phyloP scores from a whole-genome alignment of 2,329 filamentous ascomycete species.

The Geosmithia morbida region DNA sequence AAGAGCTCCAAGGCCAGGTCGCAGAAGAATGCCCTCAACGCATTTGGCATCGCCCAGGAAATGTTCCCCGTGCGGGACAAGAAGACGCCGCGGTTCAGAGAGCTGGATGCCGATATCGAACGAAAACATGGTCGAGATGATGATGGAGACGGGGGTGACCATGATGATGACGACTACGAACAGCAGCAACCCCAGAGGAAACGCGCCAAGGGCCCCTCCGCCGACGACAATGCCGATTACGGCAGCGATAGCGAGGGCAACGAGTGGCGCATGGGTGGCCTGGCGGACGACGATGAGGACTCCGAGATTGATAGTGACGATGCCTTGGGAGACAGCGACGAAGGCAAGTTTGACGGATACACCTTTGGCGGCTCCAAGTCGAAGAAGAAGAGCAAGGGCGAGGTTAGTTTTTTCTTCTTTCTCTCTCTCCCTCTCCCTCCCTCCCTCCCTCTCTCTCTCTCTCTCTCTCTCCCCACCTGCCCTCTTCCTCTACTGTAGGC shows the following conservation, averaged over 20 bases:
- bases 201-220: slow-evolving; percentile 25
- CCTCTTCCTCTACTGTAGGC: too few relatives aligned
- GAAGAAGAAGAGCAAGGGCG: background rate
- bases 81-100: slow-evolving; percentile 33
- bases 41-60: slow-evolving; percentile 41
- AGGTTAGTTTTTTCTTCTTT: too few relatives aligned
- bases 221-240: slow-evolving; percentile 47
- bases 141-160: slow-evolving; percentile 18
- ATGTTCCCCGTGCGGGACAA: slow-evolving; percentile 32
- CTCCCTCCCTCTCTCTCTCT: too few relatives aligned
- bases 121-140: slow-evolving; percentile 28
- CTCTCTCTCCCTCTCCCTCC: too few relatives aligned
- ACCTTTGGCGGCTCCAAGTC: slow-evolving; percentile 33
- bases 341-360: slow-evolving; percentile 71
- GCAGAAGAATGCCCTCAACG: slow-evolving; percentile 37
- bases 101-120: slow-evolving; percentile 32
- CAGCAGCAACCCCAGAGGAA: slow-evolving; percentile 33
- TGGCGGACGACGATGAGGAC: slow-evolving; percentile 42
- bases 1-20: slow-evolving; percentile 29
- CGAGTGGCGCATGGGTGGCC: slow-evolving; percentile 62
- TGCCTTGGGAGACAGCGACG: slow-evolving; percentile 78
- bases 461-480: too few relatives aligned
- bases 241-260: slow-evolving; percentile 79
- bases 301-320: slow-evolving; percentile 57
- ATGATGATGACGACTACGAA: slow-evolving; percentile 39